phyloP scores from a whole-genome alignment of 257 asterid species.

The Solanum appendiculatum region DNA sequence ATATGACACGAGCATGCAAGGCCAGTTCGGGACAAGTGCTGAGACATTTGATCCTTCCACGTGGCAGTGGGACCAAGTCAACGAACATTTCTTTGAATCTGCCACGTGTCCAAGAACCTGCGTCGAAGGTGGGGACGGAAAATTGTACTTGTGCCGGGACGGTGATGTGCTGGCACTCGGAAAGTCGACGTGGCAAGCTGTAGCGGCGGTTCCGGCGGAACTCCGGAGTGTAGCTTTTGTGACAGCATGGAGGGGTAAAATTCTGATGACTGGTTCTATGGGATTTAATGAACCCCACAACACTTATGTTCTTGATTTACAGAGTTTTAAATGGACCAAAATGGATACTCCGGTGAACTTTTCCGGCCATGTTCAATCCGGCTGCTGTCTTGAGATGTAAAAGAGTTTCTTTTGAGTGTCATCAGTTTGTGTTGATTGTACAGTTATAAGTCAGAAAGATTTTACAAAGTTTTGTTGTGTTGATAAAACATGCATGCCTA shows the following conservation, averaged over 20 bases:
- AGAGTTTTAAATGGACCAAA: constrained; percentile 34
- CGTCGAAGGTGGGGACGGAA: constrained; percentile 21
- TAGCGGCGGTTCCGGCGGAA: constrained; percentile 19
- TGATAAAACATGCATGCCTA: not conserved
- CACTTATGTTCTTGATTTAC: constrained; percentile 31
- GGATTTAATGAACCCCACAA: constrained; percentile 26
- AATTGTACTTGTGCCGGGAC: constrained; percentile 16
- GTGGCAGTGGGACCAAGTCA: constrained; percentile 38
- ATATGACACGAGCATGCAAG: constrained; percentile 48
- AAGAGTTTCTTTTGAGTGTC: not conserved
- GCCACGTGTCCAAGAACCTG: constrained; percentile 41
- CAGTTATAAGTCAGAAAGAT: not conserved
- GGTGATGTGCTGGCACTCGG: constrained; percentile 12
- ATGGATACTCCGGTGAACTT: constrained; percentile 29
- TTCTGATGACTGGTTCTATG: constrained; percentile 39
- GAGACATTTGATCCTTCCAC: constrained; percentile 41
- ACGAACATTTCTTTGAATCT: constrained; percentile 20
- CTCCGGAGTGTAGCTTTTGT: constrained; percentile 15
- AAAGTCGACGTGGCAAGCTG: constrained; percentile 31
- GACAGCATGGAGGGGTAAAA: constrained; percentile 45
- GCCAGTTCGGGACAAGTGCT: constrained; percentile 31
- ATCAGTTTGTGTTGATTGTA: not conserved
- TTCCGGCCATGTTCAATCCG: constrained; percentile 64
- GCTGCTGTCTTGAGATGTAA: constrained; percentile 53
- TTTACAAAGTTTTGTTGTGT: not conserved